A percentile compares a stretch with the other conserved stretches of the same genome.
Evolutionary conservation across 2,329 filamentous ascomycete species (phyloP).

Genomic region (Blastomyces gilchristii): DNA sequence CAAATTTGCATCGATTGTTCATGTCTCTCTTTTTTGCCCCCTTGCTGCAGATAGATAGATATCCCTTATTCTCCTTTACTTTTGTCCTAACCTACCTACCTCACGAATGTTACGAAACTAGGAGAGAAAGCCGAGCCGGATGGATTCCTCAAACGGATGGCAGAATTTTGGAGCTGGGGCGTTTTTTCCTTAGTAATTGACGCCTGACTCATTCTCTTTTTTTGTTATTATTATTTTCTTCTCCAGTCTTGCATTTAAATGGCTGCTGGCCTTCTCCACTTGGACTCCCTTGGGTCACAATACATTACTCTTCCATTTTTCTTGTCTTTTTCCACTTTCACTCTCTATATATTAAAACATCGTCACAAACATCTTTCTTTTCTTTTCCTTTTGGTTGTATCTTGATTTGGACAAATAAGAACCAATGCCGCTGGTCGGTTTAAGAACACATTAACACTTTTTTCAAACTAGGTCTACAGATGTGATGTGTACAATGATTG

Average conservation of each 20-base stretch:
- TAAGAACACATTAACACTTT: not conserved
- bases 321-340: not conserved
- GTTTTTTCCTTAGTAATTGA: not conserved
- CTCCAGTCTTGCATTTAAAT: no score
- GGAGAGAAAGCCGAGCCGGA: not conserved
- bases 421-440: not conserved
- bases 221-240: not conserved
- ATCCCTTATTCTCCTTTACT: not conserved
- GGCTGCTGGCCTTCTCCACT: no score
- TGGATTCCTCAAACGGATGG: not conserved
- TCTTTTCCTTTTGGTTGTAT: not conserved
- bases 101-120: conserved; percentile 2
- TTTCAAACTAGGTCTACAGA: not conserved
- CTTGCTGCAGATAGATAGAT: not conserved
- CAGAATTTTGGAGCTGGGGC: not conserved
- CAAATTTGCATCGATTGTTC: not conserved
- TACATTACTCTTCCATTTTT: not conserved
- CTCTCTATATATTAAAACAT: not conserved
- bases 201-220: not conserved
- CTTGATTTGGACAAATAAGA: not conserved
- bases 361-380: not conserved
- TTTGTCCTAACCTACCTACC: not conserved
- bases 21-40: not conserved
- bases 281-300: no score
- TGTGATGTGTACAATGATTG: not conserved